Evolutionary conservation across 306 rosid genomes (phyloP).

Genomic region (Sphenostylis stenocarpa): DNA sequence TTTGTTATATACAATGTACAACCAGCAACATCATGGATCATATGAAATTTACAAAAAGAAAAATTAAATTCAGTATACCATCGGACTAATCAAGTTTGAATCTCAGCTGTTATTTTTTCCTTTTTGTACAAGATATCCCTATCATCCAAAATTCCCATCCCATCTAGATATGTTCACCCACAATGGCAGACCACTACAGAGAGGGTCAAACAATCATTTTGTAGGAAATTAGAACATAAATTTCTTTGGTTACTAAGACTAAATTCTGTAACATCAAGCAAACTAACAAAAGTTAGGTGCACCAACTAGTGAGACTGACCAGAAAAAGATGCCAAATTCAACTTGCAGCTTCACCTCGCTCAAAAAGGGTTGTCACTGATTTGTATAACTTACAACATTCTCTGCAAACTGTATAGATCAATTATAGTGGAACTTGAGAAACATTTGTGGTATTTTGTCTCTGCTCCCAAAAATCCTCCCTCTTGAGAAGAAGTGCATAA

Average conservation of each 20-base stretch:
- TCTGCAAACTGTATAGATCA: conserved; percentile 15
- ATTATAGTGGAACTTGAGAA: conserved; percentile 34
- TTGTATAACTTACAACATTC: conserved; percentile 15
- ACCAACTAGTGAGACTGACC: conserved; percentile 22
- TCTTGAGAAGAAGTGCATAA: conserved; percentile 66
- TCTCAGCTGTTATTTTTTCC: conserved; percentile 6
- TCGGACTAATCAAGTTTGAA: conserved; percentile 19
- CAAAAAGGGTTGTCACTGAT: background rate
- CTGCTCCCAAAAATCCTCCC: conserved; percentile 15
- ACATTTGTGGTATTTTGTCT: conserved; percentile 33
- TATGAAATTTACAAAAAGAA: conserved; percentile 16
- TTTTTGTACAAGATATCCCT: conserved; percentile 26
- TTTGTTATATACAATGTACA: conserved; percentile 10
- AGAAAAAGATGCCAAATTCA: conserved; percentile 15
- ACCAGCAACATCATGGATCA: conserved; percentile 4
- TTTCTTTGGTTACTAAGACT: conserved; percentile 20
- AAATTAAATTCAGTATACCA: background rate
- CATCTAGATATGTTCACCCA: conserved; percentile 22
- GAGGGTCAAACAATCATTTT: conserved; percentile 27
- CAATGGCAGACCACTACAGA: conserved; percentile 24
- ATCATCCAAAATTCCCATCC: conserved; percentile 29
- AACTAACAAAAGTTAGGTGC: conserved; percentile 26
- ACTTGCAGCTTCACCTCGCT: conserved; percentile 28
- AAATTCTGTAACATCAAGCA: background rate
- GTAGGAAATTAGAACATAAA: background rate